A percentile compares a stretch with the other conserved stretches of the same genome.
Evolutionary conservation across 352 stramenopile species (phyloP).

Genomic region (Pythium pyrilobum): DNA sequence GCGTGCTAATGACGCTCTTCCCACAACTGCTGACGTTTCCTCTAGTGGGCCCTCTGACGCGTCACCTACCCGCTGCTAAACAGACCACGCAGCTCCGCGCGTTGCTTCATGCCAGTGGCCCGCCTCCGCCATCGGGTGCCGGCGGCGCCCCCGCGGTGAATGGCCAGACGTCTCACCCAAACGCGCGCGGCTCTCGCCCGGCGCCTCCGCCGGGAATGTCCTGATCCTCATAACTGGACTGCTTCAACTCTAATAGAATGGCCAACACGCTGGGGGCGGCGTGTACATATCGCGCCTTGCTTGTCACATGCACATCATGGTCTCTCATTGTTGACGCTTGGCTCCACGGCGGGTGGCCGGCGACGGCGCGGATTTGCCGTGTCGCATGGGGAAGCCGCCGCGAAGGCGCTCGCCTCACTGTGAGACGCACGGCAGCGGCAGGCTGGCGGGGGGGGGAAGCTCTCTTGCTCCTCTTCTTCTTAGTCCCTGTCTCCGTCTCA

Average conservation of each 20-base stretch:
- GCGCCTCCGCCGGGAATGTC: slow-evolving; percentile 49
- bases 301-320: background rate
- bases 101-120: background rate
- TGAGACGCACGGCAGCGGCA: no score
- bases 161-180: background rate
- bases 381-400: no score
- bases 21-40: background rate
- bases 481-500: no score
- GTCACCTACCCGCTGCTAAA: background rate
- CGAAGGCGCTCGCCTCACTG: no score
- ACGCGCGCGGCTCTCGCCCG: slow-evolving; percentile 16
- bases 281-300: slow-evolving; percentile 1
- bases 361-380: no score
- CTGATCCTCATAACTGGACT: slow-evolving; percentile 16
- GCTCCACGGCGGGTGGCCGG: no score
- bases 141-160: background rate
- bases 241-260: slow-evolving; percentile 3
- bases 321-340: no score
- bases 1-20: no score
- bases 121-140: background rate
- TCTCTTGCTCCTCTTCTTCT: no score
- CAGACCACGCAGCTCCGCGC: slow-evolving; percentile 18
- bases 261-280: background rate
- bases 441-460: no score
- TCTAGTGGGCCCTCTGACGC: background rate